These are phyloP conservation scores for Nicotiana otophora DNA, from an alignment of 257 asterid genomes.

Conservation along the genomic window DNA sequence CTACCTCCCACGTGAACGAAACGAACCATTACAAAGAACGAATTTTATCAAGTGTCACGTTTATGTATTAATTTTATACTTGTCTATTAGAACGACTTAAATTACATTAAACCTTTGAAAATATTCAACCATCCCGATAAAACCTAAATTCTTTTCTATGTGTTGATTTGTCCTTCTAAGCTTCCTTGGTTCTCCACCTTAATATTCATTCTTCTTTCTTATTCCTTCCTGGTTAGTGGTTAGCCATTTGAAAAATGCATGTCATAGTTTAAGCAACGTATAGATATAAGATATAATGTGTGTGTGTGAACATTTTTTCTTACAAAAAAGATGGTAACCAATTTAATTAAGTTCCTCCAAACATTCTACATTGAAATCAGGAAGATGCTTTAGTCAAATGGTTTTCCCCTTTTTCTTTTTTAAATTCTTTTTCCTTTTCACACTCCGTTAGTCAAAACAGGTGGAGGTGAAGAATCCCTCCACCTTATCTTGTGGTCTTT, in stretches of 20 bases:
- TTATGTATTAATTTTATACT: no score
- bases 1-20: slow-evolving; percentile 24
- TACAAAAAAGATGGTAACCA: not conserved
- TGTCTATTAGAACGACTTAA: no score
- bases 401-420: not conserved
- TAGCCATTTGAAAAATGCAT: not conserved
- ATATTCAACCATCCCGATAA: no score
- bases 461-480: no score
- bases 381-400: not conserved
- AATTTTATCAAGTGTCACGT: no score
- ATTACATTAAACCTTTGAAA: no score
- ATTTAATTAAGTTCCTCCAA: not conserved
- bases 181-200: no score
- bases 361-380: not conserved
- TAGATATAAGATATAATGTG: not conserved
- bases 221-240: not conserved
- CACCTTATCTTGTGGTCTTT: no score
- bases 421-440: not conserved
- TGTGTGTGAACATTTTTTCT: not conserved
- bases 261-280: not conserved
- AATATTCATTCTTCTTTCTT: not conserved
- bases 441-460: not conserved
- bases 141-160: no score
- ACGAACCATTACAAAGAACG: not conserved
- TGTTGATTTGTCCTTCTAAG: no score